Evolutionary conservation across 1,284 basidiomycete genomes (phyloP), one percentile per base, ranked within the genome.

Genomic region (Austroboletus novae-zelandiae): DNA sequence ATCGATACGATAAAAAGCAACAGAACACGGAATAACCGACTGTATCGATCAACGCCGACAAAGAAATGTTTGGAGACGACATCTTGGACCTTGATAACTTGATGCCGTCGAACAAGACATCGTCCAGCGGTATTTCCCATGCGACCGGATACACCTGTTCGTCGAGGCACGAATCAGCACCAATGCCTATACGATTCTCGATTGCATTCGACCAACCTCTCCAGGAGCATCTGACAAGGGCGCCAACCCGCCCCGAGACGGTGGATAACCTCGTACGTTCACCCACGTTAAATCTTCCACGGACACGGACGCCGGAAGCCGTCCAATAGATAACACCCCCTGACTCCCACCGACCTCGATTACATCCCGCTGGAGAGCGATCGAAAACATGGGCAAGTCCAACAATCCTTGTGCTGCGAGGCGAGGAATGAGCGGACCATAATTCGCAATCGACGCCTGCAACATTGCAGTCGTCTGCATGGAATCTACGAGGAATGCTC

Each of bases 241-340:
- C 3, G 59, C 54, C 17, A 82, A 53, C 1, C 78, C 79, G 25
- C 74, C 75, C 43, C 78, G 65, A 7, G 59, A 58, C 5, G 58
- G 50, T 2, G 70, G 62, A 59, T 83, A 83, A 11, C 56, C 50
- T 5, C 81, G 70, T 5, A 83, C 66, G 8, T 71, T 68, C 1
- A 74, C 74, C 81, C 80, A 83, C 0, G 77, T 79, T 55, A 83
- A 57, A 15, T 69, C 69, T 10, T 70, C 66, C 10, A 69, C 67
- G 5, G 61, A 49, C 1, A 80, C 68, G 1, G 70, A 70, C 1
- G 58, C 49, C 10, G 80, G 81, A 9, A 83, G 68, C 45, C 75
- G 74, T 5, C 81, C 81, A 17, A 83, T 66, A 32, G 72, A 79
- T 34, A 83, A 60, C 53, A 74, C 64, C 4, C 81, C 81, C 23